These are phyloP conservation scores for Oidium heveae DNA, from an alignment of 2,329 filamentous ascomycete species.

Conservation along the genomic window DNA sequence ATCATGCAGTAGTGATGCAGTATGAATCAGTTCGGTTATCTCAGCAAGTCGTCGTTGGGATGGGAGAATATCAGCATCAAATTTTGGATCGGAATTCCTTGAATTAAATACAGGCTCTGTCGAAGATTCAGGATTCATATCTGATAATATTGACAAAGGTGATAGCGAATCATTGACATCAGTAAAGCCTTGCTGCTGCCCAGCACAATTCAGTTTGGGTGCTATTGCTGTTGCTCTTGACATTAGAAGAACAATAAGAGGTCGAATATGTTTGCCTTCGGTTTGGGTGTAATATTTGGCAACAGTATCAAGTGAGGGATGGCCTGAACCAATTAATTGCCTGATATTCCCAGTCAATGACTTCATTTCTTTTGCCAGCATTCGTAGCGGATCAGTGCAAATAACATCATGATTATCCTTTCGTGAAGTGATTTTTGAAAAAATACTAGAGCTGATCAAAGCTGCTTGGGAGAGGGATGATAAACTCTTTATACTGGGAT, in stretches of 20 bases:
- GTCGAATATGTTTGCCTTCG: slow-evolving; percentile 90
- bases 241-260: slow-evolving; percentile 88
- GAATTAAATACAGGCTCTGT: slow-evolving; percentile 22
- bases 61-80: slow-evolving; percentile 52
- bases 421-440: slow-evolving; percentile 36
- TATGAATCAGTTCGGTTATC: slow-evolving; percentile 94
- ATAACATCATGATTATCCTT: slow-evolving; percentile 36
- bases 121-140: slow-evolving; percentile 48
- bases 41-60: slow-evolving; percentile 80
- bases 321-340: slow-evolving; percentile 76
- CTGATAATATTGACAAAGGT: slow-evolving; percentile 37
- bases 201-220: slow-evolving; percentile 30
- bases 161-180: slow-evolving; percentile 35
- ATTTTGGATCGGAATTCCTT: slow-evolving; percentile 12
- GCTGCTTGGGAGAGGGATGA: slow-evolving; percentile 60
- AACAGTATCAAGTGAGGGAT: slow-evolving; percentile 79
- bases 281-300: slow-evolving; percentile 96
- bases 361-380: slow-evolving; percentile 91
- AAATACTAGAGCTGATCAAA: slow-evolving; percentile 42
- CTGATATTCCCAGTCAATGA: slow-evolving; percentile 83
- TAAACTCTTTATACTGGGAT: slow-evolving; percentile 21
- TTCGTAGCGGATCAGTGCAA: slow-evolving; percentile 64
- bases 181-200: slow-evolving; percentile 10
- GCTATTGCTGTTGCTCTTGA: slow-evolving; percentile 69
- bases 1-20: slow-evolving; percentile 85